Evolutionary conservation across 2,329 filamentous ascomycete genomes (phyloP).

Genomic region (Alternaria alternata): DNA sequence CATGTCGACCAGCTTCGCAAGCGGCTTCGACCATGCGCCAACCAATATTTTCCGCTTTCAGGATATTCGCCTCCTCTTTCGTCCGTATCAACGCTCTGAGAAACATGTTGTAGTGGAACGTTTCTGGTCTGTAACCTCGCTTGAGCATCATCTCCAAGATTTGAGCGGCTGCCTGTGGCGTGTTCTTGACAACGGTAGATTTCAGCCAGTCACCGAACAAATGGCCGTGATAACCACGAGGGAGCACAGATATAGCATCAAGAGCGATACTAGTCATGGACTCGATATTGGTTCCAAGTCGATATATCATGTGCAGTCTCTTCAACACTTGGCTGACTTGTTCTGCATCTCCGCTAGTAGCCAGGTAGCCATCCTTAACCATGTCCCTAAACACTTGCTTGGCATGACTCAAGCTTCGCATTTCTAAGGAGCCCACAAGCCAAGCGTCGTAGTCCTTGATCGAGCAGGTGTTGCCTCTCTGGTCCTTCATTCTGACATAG

Average conservation of each 20-base stretch:
- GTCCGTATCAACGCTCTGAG: conserved; percentile 78
- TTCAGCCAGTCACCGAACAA: conserved; percentile 92
- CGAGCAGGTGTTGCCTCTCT: conserved; percentile 66
- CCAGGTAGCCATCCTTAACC: conserved; percentile 67
- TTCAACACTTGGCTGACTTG: conserved; percentile 31
- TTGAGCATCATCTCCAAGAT: conserved; percentile 80
- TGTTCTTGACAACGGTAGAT: conserved; percentile 73
- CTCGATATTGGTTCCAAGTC: conserved; percentile 39
- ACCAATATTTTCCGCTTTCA: conserved; percentile 47
- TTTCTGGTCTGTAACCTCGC: conserved; percentile 71
- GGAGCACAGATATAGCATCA: conserved; percentile 60
- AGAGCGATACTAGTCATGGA: conserved; percentile 42
- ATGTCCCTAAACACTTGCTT: conserved; percentile 86
- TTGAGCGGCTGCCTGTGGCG: conserved; percentile 69
- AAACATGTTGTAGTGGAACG: conserved; percentile 82
- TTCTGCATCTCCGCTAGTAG: conserved; percentile 51
- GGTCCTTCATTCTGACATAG: conserved; percentile 65
- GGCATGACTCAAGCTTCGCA: conserved; percentile 70
- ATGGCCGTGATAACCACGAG: conserved; percentile 71
- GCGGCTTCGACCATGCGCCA: conserved; percentile 47
- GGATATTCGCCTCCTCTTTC: conserved; percentile 22
- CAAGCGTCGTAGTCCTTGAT: conserved; percentile 81
- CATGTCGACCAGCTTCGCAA: conserved; percentile 6
- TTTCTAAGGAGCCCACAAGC: conserved; percentile 73
- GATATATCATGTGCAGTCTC: conserved; percentile 39